Base-by-base conservation (phyloP, 2,329 filamentous ascomycete species). In the Berkeleyomyces rouxiae region DNA sequence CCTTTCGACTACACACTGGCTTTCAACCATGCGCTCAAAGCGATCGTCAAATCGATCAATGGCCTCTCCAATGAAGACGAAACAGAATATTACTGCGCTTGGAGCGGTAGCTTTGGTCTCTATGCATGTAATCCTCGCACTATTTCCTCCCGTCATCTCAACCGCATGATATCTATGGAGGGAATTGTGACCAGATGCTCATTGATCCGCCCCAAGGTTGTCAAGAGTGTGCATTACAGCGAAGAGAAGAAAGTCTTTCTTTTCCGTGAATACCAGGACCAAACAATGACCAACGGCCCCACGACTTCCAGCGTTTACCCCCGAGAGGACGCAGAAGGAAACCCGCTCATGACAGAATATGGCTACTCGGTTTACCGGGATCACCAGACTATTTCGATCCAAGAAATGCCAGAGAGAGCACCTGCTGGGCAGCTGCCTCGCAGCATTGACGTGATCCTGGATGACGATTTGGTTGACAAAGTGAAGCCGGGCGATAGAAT, bases 401-500 rank as follows among this genome's bases (percentile, higher is more conserved):
- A 99, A 75, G 93, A 99, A 77, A 99, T 99, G 93, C 93, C 93
- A 0, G 93, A 99, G 74, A 81, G 92, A 68, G 93, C 93, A 1
- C 93, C 93, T 61, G 92, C 93, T 64, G 93, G 93, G 61, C 93
- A 97, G 77, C 81, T 99, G 67, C 93, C 93, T 65, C 86, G 93
- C 61, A 90, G 92, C 63, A 93, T 99, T 16, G 93, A 99, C 74
- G 91, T 97, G 11, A 91, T 99, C 68, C 78, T 99, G 67, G 93
- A 99, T 71, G 93, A 99, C 72, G 93, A 99, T 71, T 79, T 99
- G 61, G 93, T 97, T 13, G 93, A 99, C 72, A 85, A 83, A 64
- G 89, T 93, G 65, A 99, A 99, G 75, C 93, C 93, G 7, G 93
- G 93, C 59, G 93, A 99, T 74, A 82, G 93, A 68, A 90, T 99